Base-by-base conservation (phyloP, 2,329 filamentous ascomycete species). In the Aspergillus melleus region DNA sequence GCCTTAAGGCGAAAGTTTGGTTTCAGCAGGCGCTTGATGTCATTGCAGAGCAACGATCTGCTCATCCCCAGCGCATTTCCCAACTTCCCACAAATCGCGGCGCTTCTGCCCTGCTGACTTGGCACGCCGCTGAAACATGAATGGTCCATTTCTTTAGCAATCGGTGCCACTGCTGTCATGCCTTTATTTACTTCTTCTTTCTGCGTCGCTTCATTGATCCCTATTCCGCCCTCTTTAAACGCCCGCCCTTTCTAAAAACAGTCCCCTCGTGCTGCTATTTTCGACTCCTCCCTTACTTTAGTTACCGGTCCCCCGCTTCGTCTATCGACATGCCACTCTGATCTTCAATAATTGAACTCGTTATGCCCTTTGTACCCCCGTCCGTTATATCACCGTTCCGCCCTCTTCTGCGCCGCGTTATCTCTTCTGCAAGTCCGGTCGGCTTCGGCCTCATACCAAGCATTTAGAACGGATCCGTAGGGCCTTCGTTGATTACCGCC, bases 11-110 rank as follows among this genome's bases (percentile, higher is more conserved):
- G 57, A 52, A 42, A 42, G 36, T 16, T 36, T 60, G 58, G 72
- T 74, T 74, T 73, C 71, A 73, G 64, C 58, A 70, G 63, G 69
- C 73, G 72, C 73, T 64, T 74, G 72, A 74, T 74, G 71, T 74
- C 72, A 75, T 73, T 55, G 44, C 26, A 44, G 26, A 54, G 14
- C 5, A 42, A 26, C 44, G 59, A 65, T 65, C 64, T 54, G 39
- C 54, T 59, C 49, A 49, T 60, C 68, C 70, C 70, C 70, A 64
- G 65, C 63, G 58, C 55, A 57, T 63, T 65, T 69, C 57, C 63
- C 54, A 57, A 61, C 65, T 6, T 69, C 56, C 64, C 67, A 70
- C 68, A 66, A 72, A 70, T 68, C 60, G 69, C 62, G 62, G 64
- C 65, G 63, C 47, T 60, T 63, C 44, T 53, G 49, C 55, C 22